These are phyloP conservation scores for Colletotrichum paranaense DNA, from an alignment of 2,329 filamentous ascomycete species.

Conservation along the genomic window DNA sequence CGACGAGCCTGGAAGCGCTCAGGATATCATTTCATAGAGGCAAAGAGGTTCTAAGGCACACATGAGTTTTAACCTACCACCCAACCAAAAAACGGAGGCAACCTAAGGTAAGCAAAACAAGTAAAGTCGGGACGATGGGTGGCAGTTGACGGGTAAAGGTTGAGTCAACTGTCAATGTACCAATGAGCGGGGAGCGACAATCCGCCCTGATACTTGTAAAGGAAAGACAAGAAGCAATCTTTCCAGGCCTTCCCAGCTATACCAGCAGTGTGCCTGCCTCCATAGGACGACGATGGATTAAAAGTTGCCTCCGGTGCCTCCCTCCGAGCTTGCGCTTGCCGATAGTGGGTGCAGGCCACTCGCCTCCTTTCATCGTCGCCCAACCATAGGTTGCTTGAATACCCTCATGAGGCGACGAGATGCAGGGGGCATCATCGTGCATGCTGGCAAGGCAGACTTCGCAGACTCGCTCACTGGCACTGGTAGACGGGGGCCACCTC, in stretches of 20 bases:
- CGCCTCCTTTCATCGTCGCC: not conserved
- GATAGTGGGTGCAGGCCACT: not conserved
- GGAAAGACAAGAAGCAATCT: not conserved
- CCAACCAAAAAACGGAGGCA: not conserved
- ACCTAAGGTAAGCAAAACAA: too few species aligned
- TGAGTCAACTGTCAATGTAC: not conserved
- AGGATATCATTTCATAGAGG: not conserved
- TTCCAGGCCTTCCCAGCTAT: not conserved
- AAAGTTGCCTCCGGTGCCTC: not conserved
- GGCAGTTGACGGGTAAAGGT: not conserved
- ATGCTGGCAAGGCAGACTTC: slow-evolving; percentile 9
- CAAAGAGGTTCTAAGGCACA: not conserved
- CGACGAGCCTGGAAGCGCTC: not conserved
- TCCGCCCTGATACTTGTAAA: not conserved
- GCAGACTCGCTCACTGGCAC: too few species aligned
- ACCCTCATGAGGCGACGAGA: not conserved
- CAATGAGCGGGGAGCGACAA: not conserved
- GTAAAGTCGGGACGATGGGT: not conserved
- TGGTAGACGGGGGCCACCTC: not conserved
- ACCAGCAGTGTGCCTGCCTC: not conserved
- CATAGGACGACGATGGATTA: not conserved
- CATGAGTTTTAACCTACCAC: not conserved
- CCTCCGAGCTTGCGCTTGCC: not conserved
- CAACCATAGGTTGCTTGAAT: not conserved
- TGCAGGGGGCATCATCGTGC: slow-evolving; percentile 5